Percentiles rank a stretch among this genome's conserved stretches.
phyloP scores from a whole-genome alignment of 2,329 filamentous ascomycete genomes.

The Sclerotinia subarctica region DNA sequence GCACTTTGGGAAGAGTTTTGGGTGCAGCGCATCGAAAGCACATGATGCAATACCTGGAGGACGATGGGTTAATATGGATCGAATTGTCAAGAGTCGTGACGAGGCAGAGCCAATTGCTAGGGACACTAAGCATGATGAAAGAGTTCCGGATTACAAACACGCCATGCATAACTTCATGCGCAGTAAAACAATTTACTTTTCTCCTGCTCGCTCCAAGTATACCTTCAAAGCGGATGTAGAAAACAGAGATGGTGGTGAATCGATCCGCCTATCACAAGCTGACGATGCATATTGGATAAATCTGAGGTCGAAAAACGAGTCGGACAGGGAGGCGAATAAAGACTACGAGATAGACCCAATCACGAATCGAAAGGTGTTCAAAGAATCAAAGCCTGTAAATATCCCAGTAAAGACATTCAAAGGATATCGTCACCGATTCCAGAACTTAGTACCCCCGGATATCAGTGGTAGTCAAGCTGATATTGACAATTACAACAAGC shows the following conservation, averaged over 20 bases:
- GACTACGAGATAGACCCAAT: conserved; percentile 56
- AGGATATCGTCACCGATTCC: conserved; percentile 40
- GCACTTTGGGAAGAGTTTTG: conserved; percentile 41
- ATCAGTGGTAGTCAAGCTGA: conserved; percentile 9
- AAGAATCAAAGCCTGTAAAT: conserved; percentile 11
- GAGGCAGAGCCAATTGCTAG: conserved; percentile 14
- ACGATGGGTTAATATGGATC: conserved; percentile 41
- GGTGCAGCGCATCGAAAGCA: conserved; percentile 44
- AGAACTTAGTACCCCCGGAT: conserved; percentile 32
- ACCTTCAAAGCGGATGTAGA: conserved; percentile 11
- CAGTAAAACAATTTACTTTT: conserved; percentile 11
- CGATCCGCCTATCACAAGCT: conserved; percentile 5
- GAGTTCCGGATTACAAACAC: background rate
- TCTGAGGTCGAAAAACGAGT: background rate
- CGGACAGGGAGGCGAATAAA: conserved; percentile 2
- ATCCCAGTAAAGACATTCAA: conserved; percentile 38
- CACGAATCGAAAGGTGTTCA: conserved; percentile 51
- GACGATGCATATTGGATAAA: conserved; percentile 5
- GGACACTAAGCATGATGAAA: conserved; percentile 33
- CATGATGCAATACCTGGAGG: conserved; percentile 32
- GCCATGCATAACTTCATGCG: conserved; percentile 11
- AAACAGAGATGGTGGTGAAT: conserved; percentile 7
- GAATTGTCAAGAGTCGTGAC: conserved; percentile 24
- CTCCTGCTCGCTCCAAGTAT: background rate
- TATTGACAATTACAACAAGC: conserved; percentile 35